phyloP scores from a whole-genome alignment of 169 alveolate genomes.

The Eimeria brunetti region DNA sequence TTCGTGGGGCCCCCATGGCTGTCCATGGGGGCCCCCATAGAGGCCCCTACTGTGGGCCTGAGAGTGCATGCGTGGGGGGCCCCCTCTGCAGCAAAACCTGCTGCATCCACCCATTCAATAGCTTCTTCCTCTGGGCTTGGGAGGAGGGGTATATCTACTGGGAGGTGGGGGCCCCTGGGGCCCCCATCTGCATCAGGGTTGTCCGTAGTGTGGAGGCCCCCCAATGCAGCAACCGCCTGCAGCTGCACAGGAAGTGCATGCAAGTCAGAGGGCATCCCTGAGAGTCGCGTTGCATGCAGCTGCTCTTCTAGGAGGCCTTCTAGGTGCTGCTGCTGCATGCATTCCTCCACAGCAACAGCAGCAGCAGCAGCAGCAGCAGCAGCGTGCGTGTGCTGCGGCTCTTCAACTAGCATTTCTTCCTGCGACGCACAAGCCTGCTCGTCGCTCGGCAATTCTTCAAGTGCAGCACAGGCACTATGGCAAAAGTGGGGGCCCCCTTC shows the following conservation, averaged over 20 bases:
- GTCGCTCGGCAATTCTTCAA: neutral
- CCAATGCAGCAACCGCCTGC: neutral
- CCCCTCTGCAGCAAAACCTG: neutral
- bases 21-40: neutral
- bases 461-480: neutral
- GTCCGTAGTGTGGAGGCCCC: neutral
- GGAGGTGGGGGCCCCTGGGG: slow-evolving; percentile 36
- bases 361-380: neutral
- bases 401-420: neutral
- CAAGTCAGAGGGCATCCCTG: no score
- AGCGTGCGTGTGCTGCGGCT: neutral
- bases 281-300: neutral
- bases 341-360: neutral
- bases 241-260: neutral
- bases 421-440: neutral
- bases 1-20: no score
- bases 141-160: neutral
- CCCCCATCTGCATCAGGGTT: neutral
- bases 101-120: neutral
- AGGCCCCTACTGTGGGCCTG: neutral
- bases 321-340: neutral
- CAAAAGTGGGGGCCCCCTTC: neutral
- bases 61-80: neutral
- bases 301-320: neutral
- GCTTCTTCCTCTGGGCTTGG: neutral